Evolutionary conservation across 2,329 filamentous ascomycete species (phyloP).

Genomic region (Fusarium sp.): DNA sequence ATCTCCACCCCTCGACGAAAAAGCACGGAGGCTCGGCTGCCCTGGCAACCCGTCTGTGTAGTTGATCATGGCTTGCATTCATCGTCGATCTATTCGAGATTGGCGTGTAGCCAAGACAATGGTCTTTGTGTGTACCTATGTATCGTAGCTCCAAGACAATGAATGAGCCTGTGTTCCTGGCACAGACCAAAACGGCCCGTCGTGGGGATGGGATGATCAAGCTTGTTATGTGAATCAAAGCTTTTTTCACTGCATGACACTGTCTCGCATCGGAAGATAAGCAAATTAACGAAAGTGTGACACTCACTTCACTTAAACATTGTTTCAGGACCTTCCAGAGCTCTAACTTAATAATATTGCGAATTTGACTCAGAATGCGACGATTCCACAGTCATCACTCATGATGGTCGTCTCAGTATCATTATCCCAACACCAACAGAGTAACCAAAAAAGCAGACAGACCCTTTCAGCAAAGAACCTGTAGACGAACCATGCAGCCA

Average conservation of each 20-base stretch:
- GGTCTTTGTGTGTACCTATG: not conserved
- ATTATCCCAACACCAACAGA: slow-evolving; percentile 44
- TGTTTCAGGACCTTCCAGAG: slow-evolving; percentile 5
- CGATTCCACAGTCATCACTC: slow-evolving; percentile 46
- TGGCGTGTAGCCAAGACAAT: slow-evolving; percentile 12
- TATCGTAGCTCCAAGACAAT: slow-evolving; percentile 23
- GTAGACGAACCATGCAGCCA: slow-evolving; percentile 21
- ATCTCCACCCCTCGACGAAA: slow-evolving; percentile 2
- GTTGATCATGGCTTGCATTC: not conserved
- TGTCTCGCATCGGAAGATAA: slow-evolving; percentile 1
- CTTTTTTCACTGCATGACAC: not conserved
- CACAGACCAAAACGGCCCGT: slow-evolving; percentile 8
- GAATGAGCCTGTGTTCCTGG: not conserved
- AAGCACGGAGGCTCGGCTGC: slow-evolving; percentile 13
- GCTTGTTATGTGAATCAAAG: not conserved
- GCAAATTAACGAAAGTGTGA: not conserved
- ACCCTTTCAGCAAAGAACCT: slow-evolving; percentile 11
- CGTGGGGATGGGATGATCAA: not conserved
- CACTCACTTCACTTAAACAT: not conserved
- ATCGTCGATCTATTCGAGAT: slow-evolving; percentile 17
- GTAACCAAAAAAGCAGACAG: slow-evolving; percentile 14
- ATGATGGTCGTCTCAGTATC: slow-evolving; percentile 47
- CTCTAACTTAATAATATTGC: slow-evolving; percentile 23
- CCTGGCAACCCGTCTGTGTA: slow-evolving; percentile 23
- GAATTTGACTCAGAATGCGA: slow-evolving; percentile 44